Conservation (phyloP, 2,329 filamentous ascomycete genomes). For the Lachnellula cervina region DNA sequence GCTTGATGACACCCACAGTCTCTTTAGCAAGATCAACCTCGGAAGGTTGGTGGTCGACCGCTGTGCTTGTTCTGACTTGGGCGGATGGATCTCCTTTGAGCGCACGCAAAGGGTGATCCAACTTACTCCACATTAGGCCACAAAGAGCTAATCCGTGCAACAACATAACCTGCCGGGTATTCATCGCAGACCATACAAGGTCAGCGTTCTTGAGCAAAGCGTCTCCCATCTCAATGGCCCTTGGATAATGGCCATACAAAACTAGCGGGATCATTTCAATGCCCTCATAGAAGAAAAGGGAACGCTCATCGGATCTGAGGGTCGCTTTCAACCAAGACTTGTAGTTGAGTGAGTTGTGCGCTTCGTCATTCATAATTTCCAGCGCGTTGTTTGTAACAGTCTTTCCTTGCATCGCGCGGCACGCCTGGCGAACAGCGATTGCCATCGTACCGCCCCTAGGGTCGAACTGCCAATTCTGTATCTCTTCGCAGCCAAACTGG, state of each 20-base stretch:
- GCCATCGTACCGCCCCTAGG: constrained; percentile 67
- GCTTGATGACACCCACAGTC: constrained; percentile 44
- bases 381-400: constrained; percentile 45
- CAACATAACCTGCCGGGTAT: constrained; percentile 52
- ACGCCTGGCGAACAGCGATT: constrained; percentile 60
- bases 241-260: constrained; percentile 58
- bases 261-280: constrained; percentile 60
- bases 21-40: constrained; percentile 41
- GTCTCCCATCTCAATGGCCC: constrained; percentile 53
- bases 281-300: constrained; percentile 63
- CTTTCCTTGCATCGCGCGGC: constrained; percentile 70
- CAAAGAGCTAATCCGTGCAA: constrained; percentile 56
- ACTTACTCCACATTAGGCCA: constrained; percentile 39
- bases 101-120: constrained; percentile 23
- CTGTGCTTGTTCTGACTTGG: constrained; percentile 33
- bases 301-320: constrained; percentile 53
- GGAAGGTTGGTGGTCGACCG: constrained; percentile 1
- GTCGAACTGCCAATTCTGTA: constrained; percentile 67
- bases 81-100: constrained; percentile 23
- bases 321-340: constrained; percentile 52
- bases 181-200: constrained; percentile 55
- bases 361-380: constrained; percentile 61
- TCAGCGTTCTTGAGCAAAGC: constrained; percentile 43
- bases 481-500: constrained; percentile 67
- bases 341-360: constrained; percentile 55